Evolutionary conservation across 1,284 basidiomycete species (phyloP), one percentile per base, ranked within the genome.

Genomic region (Sphaerobolus stellatus): DNA sequence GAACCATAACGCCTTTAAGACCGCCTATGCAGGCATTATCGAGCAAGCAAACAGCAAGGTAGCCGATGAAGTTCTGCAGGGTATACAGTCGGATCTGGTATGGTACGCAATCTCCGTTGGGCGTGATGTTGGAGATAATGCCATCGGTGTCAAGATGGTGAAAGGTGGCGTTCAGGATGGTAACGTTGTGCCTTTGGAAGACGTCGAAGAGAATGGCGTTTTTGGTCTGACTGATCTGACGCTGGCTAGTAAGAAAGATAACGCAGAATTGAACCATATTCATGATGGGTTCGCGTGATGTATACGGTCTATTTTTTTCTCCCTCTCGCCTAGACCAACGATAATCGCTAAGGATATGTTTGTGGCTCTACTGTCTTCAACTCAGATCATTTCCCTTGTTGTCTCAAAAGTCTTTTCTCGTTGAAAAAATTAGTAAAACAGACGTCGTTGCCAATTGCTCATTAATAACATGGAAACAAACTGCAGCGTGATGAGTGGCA

Each of bases 91-190:
- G 45, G 8, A 30, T 22, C 8, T 30, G 11, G 9, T 7, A 6
- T 50, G 49, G 49, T 50, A 27, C 30, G 38, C n/a, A 18, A 24
- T 50, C 18, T 30, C 25, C 33, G 20, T 51, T 18, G 41, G 38
- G 1, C 36, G 50, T 8, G 30, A 51, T 40, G 5, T 44, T 36
- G 16, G 27, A 11, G 22, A 30, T 13, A 41, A 33, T 13, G 40
- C 38, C 13, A 20, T 51, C 9, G 40, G n/a, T 9, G 50, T 51
- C 27, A 51, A 43, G 36, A 36, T 51, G 8, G 14, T 51, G 13
- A 30, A 51, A 25, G 50, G 38, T 11, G 27, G 25, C 13, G 28
- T 51, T 13, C 18, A 44, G 22, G 50, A n/a, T n/a, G 22, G 13
- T 13, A 4, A 16, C 8, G 20, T 44, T n/a, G 24, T 44, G 22